phyloP scores from a whole-genome alignment of 2,329 filamentous ascomycete genomes.

The Sporothrix pseudoabietina region DNA sequence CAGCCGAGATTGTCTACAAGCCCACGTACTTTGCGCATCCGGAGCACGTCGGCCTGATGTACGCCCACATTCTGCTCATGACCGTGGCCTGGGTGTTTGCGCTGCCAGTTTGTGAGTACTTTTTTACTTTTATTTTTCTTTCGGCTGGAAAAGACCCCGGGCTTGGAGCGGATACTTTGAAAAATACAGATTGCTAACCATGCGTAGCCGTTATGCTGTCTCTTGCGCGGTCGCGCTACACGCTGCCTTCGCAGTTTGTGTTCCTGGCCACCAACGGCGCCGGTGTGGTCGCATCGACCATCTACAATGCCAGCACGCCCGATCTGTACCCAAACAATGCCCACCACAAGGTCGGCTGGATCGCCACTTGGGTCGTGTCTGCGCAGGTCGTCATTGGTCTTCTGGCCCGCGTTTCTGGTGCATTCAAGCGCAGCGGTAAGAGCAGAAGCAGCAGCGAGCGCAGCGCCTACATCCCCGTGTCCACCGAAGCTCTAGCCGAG shows the following conservation, averaged over 20 bases:
- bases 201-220: constrained; percentile 81
- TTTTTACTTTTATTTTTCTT: background rate
- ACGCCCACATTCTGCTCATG: constrained; percentile 72
- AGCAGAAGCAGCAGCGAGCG: constrained; percentile 47
- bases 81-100: constrained; percentile 70
- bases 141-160: background rate
- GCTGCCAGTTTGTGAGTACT: constrained; percentile 67
- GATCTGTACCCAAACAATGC: constrained; percentile 85
- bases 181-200: background rate
- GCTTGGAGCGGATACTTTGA: background rate
- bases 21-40: constrained; percentile 63
- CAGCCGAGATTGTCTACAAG: constrained; percentile 42
- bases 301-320: constrained; percentile 80
- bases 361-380: constrained; percentile 70
- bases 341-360: constrained; percentile 89
- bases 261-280: constrained; percentile 66
- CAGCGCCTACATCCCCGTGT: constrained; percentile 64
- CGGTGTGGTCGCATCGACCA: constrained; percentile 64
- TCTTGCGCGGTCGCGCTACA: constrained; percentile 74
- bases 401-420: constrained; percentile 61
- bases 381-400: constrained; percentile 71
- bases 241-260: constrained; percentile 66
- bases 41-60: constrained; percentile 59
- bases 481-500: constrained; percentile 57
- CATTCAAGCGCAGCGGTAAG: constrained; percentile 39